Percentiles rank a stretch among this genome's conserved stretches.
Conservation (phyloP, 495 filamentous ascomycete genomes). For the Penicillium alfredii region DNA sequence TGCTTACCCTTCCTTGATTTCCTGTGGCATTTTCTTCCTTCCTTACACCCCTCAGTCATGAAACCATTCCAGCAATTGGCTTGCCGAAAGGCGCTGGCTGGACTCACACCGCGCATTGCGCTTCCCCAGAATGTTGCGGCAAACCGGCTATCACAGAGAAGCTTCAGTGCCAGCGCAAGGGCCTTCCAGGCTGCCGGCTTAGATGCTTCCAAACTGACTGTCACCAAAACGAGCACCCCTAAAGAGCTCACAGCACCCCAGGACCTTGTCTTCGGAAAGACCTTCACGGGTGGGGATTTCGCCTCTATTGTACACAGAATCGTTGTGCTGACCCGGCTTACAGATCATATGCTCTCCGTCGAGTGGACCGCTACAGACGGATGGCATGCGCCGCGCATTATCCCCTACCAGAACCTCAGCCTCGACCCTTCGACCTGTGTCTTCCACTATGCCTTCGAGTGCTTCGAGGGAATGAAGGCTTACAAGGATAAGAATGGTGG, state of each 20-base stretch:
- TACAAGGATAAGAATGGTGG: constrained; percentile 74
- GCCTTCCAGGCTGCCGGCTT: constrained; percentile 54
- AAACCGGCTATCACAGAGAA: constrained; percentile 35
- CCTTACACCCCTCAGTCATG: constrained; percentile 24
- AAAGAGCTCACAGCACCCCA: constrained; percentile 66
- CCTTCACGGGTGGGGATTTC: constrained; percentile 68
- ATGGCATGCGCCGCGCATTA: constrained; percentile 77
- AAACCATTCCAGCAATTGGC: constrained; percentile 38
- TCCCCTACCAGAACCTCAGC: constrained; percentile 92
- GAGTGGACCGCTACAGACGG: constrained; percentile 83
- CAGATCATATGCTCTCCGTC: constrained; percentile 93
- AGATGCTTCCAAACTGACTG: constrained; percentile 66
- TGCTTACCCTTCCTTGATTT: neutral
- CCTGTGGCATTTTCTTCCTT: constrained; percentile 1
- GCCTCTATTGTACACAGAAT: constrained; percentile 1
- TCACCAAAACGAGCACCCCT: constrained; percentile 69
- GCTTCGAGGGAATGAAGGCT: constrained; percentile 98
- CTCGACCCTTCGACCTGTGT: constrained; percentile 95
- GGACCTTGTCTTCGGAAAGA: constrained; percentile 78
- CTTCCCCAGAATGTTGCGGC: constrained; percentile 21
- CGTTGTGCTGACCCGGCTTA: constrained; percentile 14
- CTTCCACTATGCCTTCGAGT: constrained; percentile 96
- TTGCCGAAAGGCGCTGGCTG: constrained; percentile 30
- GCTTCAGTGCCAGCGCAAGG: constrained; percentile 57
- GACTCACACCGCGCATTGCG: constrained; percentile 23